Percentiles rank a stretch among this genome's conserved stretches.
Evolutionary conservation across 1,284 basidiomycete genomes (phyloP).

Genomic region (Apiotrichum montevideense): DNA sequence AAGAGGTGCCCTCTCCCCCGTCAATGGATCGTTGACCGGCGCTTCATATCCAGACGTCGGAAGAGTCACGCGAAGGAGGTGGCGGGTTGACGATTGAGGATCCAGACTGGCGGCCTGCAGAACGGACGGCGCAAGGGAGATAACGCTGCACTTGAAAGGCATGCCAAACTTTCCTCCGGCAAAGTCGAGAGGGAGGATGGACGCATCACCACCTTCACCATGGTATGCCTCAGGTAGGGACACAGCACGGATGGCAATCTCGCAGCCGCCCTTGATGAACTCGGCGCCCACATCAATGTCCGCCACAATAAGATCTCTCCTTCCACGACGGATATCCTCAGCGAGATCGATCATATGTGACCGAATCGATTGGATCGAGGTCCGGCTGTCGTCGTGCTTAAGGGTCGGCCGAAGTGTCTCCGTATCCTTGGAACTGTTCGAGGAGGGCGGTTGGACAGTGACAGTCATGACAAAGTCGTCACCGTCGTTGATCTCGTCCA

Average conservation of each 20-base stretch:
- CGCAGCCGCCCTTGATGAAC: slow-evolving; percentile 32
- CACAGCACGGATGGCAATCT: slow-evolving; percentile 31
- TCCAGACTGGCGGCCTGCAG: slow-evolving; percentile 59
- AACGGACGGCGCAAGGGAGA: slow-evolving; percentile 68
- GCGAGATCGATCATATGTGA: slow-evolving; percentile 36
- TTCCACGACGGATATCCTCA: slow-evolving; percentile 37
- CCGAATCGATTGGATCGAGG: slow-evolving; percentile 26
- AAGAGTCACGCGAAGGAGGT: slow-evolving; percentile 67
- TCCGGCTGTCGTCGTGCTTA: slow-evolving; percentile 28
- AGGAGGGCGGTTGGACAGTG: slow-evolving; percentile 28
- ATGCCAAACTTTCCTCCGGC: slow-evolving; percentile 26
- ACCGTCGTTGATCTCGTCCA: slow-evolving; percentile 33
- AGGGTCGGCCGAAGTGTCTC: slow-evolving; percentile 23
- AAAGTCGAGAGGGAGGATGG: slow-evolving; percentile 25
- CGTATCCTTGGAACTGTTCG: background rate
- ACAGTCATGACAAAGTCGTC: slow-evolving; percentile 30
- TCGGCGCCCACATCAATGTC: slow-evolving; percentile 34
- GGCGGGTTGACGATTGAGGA: slow-evolving; percentile 52
- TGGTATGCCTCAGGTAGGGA: slow-evolving; percentile 33
- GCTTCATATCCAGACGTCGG: slow-evolving; percentile 73
- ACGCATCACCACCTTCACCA: slow-evolving; percentile 5
- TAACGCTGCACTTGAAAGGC: slow-evolving; percentile 41
- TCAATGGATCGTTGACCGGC: slow-evolving; percentile 71
- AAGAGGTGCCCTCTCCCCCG: slow-evolving; percentile 60
- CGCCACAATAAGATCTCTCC: slow-evolving; percentile 33